These are phyloP conservation scores for Mallotus repandus DNA, from an alignment of 441 rosid species.

Conservation along the genomic window DNA sequence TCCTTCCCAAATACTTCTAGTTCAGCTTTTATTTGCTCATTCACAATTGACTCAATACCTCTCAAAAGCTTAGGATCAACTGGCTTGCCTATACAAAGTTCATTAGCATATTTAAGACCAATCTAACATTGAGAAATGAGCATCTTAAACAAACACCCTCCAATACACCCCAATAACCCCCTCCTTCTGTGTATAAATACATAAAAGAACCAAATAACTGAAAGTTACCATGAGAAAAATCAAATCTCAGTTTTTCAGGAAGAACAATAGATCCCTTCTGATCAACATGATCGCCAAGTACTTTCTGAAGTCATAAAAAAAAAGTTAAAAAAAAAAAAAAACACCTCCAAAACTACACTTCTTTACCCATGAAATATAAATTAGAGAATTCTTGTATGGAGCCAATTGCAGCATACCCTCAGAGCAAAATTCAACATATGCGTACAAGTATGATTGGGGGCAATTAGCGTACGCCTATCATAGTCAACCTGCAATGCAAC, in stretches of 20 bases:
- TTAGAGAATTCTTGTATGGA: neutral
- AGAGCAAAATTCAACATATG: slow-evolving; percentile 98
- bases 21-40: slow-evolving; percentile 82
- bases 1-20: slow-evolving; percentile 83
- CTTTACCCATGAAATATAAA: neutral
- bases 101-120: slow-evolving; percentile 19
- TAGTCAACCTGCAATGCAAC: slow-evolving; percentile 72
- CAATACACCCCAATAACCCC: neutral
- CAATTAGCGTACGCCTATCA: slow-evolving; percentile 78
- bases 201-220: neutral
- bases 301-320: slow-evolving; percentile 56
- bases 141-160: neutral
- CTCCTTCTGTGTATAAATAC: neutral
- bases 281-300: slow-evolving; percentile 93
- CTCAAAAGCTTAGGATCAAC: slow-evolving; percentile 75
- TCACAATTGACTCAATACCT: slow-evolving; percentile 83
- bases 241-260: slow-evolving; percentile 94
- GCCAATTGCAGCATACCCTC: slow-evolving; percentile 47
- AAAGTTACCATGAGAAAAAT: slow-evolving; percentile 90
- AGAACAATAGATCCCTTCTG: slow-evolving; percentile 99
- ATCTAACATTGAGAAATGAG: slow-evolving; percentile 4
- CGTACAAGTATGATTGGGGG: slow-evolving; percentile 97
- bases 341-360: neutral
- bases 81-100: slow-evolving; percentile 62
- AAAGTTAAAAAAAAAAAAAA: neutral